Evolutionary conservation across 2,329 filamentous ascomycete genomes (phyloP), one percentile per base, ranked within the genome.

Genomic region (Nothomitra cinnamomea): DNA sequence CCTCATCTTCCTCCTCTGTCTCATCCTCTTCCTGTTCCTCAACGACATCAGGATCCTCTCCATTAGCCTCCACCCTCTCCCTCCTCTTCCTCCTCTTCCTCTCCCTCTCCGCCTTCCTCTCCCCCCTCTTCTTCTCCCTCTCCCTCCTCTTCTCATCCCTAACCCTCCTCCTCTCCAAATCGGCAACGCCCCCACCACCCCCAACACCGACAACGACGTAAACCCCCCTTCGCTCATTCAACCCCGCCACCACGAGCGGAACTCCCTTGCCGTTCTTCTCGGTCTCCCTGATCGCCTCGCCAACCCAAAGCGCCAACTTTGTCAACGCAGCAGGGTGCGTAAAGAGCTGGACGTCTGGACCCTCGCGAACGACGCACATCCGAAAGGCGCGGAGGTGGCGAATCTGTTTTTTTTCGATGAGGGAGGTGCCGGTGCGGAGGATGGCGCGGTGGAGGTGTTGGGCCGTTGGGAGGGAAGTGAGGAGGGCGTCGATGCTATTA

Each of bases 131-230:
- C 63, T 77, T 80, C 1, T 74, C 71, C 61, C 81, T 86, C 3
- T 73, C 74, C 60, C 82, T 79, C 57, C 74, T 79, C 56, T 78
- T 64, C 61, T 78, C 81, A 63, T 76, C 82, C 58, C 73, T 78
- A 54, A 75, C 79, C 56, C 82, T 81, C 21, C 79, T 76, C 60
- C 87, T 80, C 28, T 82, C 72, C 60, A 87, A 77, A 1, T 79
- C 77, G 38, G 79, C 78, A 0, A 84, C 84, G 1, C 84, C 85
- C 2, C 86, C 86, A 1, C 89, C 88, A 2, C 89, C 87, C 1
- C 89, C 90, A 0, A 90, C 89, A 32, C 92, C 92, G 1, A 98
- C 90, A 2, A 98, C 86, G 1, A 95, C 77, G 64, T 95, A 98
- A 0, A 95, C 80, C 1, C 87, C 86, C 38, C 89, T 74, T 55